Conservation (phyloP, 768 basidiomycete species). For the Lentinula raphanica region DNA sequence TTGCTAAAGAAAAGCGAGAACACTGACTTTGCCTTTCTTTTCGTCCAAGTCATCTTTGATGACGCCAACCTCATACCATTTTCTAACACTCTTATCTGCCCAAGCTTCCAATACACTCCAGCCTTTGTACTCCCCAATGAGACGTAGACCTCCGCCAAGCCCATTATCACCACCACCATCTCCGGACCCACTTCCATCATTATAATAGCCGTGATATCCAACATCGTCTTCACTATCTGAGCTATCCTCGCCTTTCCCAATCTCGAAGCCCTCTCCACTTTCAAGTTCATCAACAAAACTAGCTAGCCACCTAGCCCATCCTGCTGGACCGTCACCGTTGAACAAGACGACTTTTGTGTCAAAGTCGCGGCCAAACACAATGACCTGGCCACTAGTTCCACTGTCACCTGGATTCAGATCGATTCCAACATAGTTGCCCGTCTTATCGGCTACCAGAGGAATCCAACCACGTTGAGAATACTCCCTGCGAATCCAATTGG, state of each 20-base stretch:
- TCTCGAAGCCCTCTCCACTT: conserved; percentile 81
- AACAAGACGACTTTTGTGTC: conserved; percentile 96
- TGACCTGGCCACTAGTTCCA: conserved; percentile 85
- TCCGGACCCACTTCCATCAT: conserved; percentile 72
- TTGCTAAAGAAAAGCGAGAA: neutral
- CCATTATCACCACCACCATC: conserved; percentile 76
- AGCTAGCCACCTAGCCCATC: conserved; percentile 95
- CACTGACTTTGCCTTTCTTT: conserved; percentile 48
- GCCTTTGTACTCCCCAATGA: conserved; percentile 83
- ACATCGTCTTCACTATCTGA: conserved; percentile 80
- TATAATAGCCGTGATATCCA: conserved; percentile 85
- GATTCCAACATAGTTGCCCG: conserved; percentile 94
- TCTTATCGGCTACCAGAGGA: conserved; percentile 88
- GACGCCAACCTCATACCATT: conserved; percentile 80
- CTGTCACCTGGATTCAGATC: conserved; percentile 83
- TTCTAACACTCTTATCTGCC: conserved; percentile 83
- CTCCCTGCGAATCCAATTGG: conserved; percentile 79
- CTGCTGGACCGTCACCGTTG: conserved; percentile 82
- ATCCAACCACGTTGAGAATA: conserved; percentile 98
- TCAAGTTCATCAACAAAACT: conserved; percentile 91
- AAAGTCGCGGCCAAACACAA: conserved; percentile 98
- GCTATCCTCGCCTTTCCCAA: conserved; percentile 56
- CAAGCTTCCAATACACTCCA: conserved; percentile 92
- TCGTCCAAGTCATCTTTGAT: conserved; percentile 45
- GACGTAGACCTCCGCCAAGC: conserved; percentile 60